Evolutionary conservation across 2,329 filamentous ascomycete species (phyloP).

Genomic region (Trichothecium roseum): DNA sequence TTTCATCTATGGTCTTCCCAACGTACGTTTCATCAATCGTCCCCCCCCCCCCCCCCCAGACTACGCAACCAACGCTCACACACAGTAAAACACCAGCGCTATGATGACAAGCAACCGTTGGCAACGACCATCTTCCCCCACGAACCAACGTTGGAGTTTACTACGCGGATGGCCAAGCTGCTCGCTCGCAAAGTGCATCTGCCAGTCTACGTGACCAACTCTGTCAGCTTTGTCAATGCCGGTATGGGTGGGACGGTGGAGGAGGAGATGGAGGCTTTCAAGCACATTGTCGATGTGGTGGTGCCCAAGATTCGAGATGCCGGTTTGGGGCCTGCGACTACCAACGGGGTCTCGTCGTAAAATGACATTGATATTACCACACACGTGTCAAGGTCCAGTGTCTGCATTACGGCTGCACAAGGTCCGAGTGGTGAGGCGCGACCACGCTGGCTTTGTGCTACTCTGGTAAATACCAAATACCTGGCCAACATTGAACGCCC

Average conservation of each 20-base stretch:
- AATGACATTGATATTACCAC: neutral
- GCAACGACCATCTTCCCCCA: slow-evolving; percentile 71
- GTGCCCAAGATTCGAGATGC: slow-evolving; percentile 16
- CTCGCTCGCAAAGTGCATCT: slow-evolving; percentile 61
- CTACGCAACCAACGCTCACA: neutral
- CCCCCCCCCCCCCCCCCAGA: neutral
- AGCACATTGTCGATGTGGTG: slow-evolving; percentile 61
- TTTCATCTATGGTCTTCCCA: slow-evolving; percentile 87
- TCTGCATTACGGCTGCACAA: too few relatives aligned
- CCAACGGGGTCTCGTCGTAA: slow-evolving; percentile 1
- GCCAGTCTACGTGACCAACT: slow-evolving; percentile 86
- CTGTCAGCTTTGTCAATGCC: slow-evolving; percentile 63
- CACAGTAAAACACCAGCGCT: too few relatives aligned
- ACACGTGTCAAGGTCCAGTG: too few relatives aligned
- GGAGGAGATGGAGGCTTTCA: slow-evolving; percentile 88
- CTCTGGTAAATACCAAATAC: too few relatives aligned
- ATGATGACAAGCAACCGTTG: slow-evolving; percentile 51
- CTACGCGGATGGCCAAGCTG: slow-evolving; percentile 73
- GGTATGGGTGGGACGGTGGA: slow-evolving; percentile 74
- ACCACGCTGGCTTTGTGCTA: too few relatives aligned
- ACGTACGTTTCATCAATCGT: slow-evolving; percentile 43
- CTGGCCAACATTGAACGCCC: too few relatives aligned
- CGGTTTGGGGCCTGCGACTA: slow-evolving; percentile 5
- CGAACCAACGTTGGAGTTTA: slow-evolving; percentile 73
- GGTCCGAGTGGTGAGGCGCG: too few relatives aligned